Percentiles rank a stretch among this genome's conserved stretches.
Conservation (phyloP, 2,329 filamentous ascomycete species). For the Pseudopithomyces maydicus region DNA sequence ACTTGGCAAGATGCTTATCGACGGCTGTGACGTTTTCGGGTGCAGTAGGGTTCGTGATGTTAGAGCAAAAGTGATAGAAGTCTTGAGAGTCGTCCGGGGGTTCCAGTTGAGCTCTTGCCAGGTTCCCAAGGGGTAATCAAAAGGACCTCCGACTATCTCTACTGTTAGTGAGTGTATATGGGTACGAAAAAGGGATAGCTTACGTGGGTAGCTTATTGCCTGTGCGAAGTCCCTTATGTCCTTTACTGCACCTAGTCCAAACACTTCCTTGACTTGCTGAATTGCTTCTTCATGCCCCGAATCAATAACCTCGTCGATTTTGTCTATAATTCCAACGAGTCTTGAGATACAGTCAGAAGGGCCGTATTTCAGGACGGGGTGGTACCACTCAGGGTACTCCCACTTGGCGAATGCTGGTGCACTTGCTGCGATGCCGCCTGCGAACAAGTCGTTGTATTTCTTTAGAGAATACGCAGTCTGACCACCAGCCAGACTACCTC, state of each 20-base stretch:
- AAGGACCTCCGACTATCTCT: conserved; percentile 46
- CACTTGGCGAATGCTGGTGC: conserved; percentile 50
- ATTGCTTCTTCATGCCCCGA: conserved; percentile 51
- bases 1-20: conserved; percentile 54
- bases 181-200: neutral
- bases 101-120: conserved; percentile 62
- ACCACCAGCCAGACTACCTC: conserved; percentile 51
- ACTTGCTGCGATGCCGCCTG: conserved; percentile 56
- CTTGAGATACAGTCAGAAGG: conserved; percentile 57
- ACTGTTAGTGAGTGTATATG: neutral
- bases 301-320: conserved; percentile 54
- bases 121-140: conserved; percentile 56
- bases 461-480: conserved; percentile 55
- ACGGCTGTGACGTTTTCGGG: conserved; percentile 51
- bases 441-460: conserved; percentile 52
- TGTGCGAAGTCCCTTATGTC: conserved; percentile 55
- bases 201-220: conserved; percentile 53
- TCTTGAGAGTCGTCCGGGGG: conserved; percentile 48
- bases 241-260: conserved; percentile 52
- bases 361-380: conserved; percentile 55
- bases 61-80: conserved; percentile 60
- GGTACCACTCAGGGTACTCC: conserved; percentile 57
- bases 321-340: conserved; percentile 56
- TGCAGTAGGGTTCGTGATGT: conserved; percentile 55
- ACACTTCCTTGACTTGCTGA: conserved; percentile 53